Evolutionary conservation across 345 rosid genomes (phyloP).

Genomic region (Eucalyptus viminalis): DNA sequence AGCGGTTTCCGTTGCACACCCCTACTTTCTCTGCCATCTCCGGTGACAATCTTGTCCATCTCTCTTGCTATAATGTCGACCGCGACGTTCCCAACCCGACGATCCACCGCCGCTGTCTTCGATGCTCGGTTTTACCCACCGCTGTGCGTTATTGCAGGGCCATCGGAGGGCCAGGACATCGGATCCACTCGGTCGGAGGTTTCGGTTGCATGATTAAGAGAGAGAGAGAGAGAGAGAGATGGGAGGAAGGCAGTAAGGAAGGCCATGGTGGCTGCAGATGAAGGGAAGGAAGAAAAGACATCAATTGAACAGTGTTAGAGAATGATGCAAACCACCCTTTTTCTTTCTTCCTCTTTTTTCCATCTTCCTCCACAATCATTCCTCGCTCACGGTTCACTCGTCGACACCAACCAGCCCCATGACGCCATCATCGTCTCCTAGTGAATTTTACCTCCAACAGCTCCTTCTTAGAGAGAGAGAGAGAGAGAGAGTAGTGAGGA

Average conservation of each 20-base stretch:
- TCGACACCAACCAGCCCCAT: background rate
- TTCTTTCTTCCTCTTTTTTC: background rate
- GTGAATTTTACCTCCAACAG: too few relatives aligned
- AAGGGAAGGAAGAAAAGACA: background rate
- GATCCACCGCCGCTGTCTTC: background rate
- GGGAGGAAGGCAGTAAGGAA: background rate
- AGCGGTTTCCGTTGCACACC: too few relatives aligned
- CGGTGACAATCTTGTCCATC: background rate
- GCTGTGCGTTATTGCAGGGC: background rate
- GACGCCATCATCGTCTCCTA: background rate
- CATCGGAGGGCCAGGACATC: background rate
- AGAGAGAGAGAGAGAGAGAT: background rate
- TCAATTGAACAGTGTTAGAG: background rate
- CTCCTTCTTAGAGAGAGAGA: too few relatives aligned
- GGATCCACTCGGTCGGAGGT: background rate
- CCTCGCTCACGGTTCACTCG: background rate
- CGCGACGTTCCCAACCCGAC: background rate
- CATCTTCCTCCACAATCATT: background rate
- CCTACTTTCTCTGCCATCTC: background rate
- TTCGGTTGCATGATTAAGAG: background rate
- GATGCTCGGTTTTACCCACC: background rate
- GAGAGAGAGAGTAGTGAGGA: background rate
- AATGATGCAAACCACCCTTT: background rate
- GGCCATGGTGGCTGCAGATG: background rate
- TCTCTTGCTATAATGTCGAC: background rate